phyloP scores from a whole-genome alignment of 106 monocot genomes.

The Platanthera zijinensis region DNA sequence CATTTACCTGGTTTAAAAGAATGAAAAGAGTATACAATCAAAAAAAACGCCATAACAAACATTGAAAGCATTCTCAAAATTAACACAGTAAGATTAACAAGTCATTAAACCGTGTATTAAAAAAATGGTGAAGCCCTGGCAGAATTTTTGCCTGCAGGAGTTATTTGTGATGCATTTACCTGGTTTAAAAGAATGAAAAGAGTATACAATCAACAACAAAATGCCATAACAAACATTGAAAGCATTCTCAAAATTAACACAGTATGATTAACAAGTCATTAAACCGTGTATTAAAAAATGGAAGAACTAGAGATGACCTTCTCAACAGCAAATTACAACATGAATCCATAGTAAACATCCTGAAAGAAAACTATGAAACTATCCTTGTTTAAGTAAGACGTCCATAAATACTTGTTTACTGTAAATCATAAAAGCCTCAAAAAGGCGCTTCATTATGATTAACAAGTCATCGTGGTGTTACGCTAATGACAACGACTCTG shows the following conservation, averaged over 20 bases:
- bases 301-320: background rate
- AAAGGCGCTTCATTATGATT: too few species aligned
- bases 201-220: background rate
- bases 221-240: background rate
- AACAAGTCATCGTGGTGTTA: too few species aligned
- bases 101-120: background rate
- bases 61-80: background rate
- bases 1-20: constrained; percentile 19
- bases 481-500: too few species aligned
- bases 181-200: constrained; percentile 12
- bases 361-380: background rate
- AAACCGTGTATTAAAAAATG: background rate
- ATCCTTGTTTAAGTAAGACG: background rate
- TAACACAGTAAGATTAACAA: background rate
- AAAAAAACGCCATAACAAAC: background rate
- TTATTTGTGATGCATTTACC: constrained; percentile 12
- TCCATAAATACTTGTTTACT: background rate
- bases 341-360: background rate
- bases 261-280: background rate
- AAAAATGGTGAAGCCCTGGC: constrained; percentile 2
- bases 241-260: background rate
- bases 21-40: background rate
- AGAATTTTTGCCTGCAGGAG: constrained; percentile 20
- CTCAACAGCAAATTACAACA: background rate
- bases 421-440: too few species aligned